A percentile compares a stretch with the other conserved stretches of the same genome.
Evolutionary conservation across 2,329 filamentous ascomycete genomes (phyloP).

Genomic region (Ceratocystis papillata): DNA sequence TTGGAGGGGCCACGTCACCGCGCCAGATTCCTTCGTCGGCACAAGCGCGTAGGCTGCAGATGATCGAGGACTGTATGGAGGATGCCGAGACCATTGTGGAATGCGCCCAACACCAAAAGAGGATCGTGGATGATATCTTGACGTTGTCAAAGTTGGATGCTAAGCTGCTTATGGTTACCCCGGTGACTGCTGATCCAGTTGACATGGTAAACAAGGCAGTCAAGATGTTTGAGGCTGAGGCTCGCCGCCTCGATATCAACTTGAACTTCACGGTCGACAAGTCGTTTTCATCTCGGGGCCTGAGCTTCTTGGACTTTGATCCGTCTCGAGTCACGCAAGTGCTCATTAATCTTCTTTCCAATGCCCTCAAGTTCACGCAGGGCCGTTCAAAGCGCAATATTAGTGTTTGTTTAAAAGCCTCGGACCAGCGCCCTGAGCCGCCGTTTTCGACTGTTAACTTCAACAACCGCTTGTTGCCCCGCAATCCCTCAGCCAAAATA

Average conservation of each 20-base stretch:
- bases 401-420: constrained; percentile 39
- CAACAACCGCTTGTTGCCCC: constrained; percentile 36
- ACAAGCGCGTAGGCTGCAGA: constrained; percentile 7
- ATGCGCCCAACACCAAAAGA: constrained; percentile 70
- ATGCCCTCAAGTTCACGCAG: constrained; percentile 73
- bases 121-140: constrained; percentile 65
- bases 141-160: constrained; percentile 68
- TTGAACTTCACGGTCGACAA: constrained; percentile 53
- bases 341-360: constrained; percentile 68
- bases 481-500: constrained; percentile 29
- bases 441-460: constrained; percentile 45
- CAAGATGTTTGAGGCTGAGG: constrained; percentile 69
- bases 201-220: constrained; percentile 55
- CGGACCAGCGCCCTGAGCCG: constrained; percentile 33
- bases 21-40: constrained; percentile 12
- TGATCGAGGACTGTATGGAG: constrained; percentile 47
- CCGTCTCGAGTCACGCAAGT: constrained; percentile 67
- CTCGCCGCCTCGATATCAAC: constrained; percentile 56
- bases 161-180: constrained; percentile 60
- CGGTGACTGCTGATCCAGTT: constrained; percentile 56
- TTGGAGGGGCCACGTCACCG: background rate
- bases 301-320: constrained; percentile 60
- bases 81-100: constrained; percentile 67
- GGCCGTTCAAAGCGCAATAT: constrained; percentile 48
- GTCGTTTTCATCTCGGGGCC: constrained; percentile 46